phyloP scores from a whole-genome alignment of 1,139 yeast species.

The Yamadazyma taylorii region DNA sequence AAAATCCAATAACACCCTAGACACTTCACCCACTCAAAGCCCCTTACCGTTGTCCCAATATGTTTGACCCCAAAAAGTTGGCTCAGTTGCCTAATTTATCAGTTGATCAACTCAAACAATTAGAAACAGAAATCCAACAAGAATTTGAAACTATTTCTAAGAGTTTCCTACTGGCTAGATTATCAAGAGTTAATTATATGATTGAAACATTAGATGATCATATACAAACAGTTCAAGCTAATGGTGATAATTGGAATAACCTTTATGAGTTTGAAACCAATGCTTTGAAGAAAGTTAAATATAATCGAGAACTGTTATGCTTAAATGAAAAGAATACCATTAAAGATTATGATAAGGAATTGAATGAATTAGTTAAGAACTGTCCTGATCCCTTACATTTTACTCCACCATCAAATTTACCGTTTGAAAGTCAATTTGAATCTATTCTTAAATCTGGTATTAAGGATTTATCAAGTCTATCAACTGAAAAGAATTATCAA shows the following conservation, averaged over 20 bases:
- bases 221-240: constrained; percentile 27
- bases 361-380: constrained; percentile 2
- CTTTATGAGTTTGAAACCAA: constrained; percentile 35
- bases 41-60: no score
- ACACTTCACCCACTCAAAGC: no score
- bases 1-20: no score
- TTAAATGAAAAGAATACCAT: constrained; percentile 10
- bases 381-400: constrained; percentile 17
- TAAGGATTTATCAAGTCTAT: constrained; percentile 25
- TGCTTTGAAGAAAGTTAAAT: constrained; percentile 32
- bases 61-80: constrained; percentile 9
- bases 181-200: constrained; percentile 32
- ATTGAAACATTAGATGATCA: constrained; percentile 27
- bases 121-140: constrained; percentile 29
- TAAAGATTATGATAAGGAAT: constrained; percentile 20
- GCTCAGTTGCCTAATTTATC: constrained; percentile 20
- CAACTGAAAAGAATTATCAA: constrained; percentile 34
- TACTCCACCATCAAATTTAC: neutral
- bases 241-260: constrained; percentile 38
- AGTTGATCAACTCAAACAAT: constrained; percentile 28
- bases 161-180: constrained; percentile 31
- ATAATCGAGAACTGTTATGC: constrained; percentile 34
- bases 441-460: constrained; percentile 26
- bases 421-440: constrained; percentile 29
- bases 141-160: constrained; percentile 34